Conservation (phyloP, 2,329 filamentous ascomycete species). For the Claviceps sp. region DNA sequence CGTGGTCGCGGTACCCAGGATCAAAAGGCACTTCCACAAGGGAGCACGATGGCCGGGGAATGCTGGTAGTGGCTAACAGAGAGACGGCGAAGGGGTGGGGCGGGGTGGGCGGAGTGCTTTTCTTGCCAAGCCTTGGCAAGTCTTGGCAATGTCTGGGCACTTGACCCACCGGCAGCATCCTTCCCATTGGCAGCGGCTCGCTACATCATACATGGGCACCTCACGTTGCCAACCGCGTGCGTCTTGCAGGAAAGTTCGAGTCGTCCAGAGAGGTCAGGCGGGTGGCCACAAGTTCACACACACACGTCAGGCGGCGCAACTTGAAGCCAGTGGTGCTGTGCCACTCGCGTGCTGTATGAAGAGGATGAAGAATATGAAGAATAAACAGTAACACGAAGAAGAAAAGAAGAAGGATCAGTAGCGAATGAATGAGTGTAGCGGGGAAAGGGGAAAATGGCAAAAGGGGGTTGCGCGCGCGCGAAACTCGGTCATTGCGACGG, state of each 20-base stretch:
- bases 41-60: background rate
- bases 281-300: background rate
- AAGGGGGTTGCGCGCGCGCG: too few relatives aligned
- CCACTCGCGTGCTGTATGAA: background rate
- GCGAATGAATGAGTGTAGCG: background rate
- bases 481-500: background rate
- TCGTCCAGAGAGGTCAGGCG: background rate
- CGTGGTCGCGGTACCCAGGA: conserved; percentile 9
- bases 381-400: background rate
- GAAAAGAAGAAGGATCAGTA: background rate
- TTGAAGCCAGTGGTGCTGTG: background rate
- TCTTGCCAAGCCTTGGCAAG: conserved; percentile 23
- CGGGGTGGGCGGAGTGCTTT: conserved; percentile 14
- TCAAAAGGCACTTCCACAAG: conserved; percentile 1
- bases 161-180: conserved; percentile 16
- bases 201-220: background rate
- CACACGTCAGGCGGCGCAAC: background rate
- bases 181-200: conserved; percentile 15
- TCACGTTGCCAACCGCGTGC: background rate
- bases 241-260: background rate
- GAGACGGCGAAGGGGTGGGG: conserved; percentile 7
- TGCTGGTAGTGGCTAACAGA: background rate
- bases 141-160: conserved; percentile 25
- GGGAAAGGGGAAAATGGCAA: background rate
- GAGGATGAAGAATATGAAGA: background rate